phyloP scores from a whole-genome alignment of 75 land plant species.

The Adiantum capillusveneris region DNA sequence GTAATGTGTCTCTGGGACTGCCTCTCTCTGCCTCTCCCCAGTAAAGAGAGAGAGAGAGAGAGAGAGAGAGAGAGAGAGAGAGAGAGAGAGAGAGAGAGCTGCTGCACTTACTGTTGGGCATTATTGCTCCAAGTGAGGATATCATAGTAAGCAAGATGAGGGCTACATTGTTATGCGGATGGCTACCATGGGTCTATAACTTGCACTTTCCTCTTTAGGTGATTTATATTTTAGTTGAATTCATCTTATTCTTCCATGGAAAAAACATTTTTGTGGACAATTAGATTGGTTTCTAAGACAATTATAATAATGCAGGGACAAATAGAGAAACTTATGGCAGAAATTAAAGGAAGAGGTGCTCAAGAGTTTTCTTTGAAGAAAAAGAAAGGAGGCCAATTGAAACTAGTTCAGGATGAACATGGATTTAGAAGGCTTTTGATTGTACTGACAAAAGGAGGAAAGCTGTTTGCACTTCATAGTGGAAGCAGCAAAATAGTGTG shows the following conservation, averaged over 20 bases:
- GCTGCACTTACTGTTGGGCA: too few relatives aligned
- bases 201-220: not conserved
- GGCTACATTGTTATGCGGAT: not conserved
- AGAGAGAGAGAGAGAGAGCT: too few relatives aligned
- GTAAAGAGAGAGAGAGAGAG: too few relatives aligned
- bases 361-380: not conserved
- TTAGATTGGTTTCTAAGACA: not conserved
- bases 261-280: too few relatives aligned
- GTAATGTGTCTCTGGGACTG: too few relatives aligned
- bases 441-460: constrained; percentile 30
- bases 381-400: constrained; percentile 61
- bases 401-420: constrained; percentile 23
- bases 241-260: too few relatives aligned
- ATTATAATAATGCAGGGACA: constrained; percentile 1
- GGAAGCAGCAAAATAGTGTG: constrained; percentile 27
- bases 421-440: constrained; percentile 30
- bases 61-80: too few relatives aligned
- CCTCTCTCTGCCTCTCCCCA: too few relatives aligned
- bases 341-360: not conserved
- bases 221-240: too few relatives aligned
- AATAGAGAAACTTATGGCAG: not conserved
- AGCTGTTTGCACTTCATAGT: constrained; percentile 29
- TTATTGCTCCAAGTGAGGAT: too few relatives aligned
- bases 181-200: too few relatives aligned
- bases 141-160: too few relatives aligned